Evolutionary conservation across 2,329 filamentous ascomycete species (phyloP).

Genomic region (Monilinia fructigena): DNA sequence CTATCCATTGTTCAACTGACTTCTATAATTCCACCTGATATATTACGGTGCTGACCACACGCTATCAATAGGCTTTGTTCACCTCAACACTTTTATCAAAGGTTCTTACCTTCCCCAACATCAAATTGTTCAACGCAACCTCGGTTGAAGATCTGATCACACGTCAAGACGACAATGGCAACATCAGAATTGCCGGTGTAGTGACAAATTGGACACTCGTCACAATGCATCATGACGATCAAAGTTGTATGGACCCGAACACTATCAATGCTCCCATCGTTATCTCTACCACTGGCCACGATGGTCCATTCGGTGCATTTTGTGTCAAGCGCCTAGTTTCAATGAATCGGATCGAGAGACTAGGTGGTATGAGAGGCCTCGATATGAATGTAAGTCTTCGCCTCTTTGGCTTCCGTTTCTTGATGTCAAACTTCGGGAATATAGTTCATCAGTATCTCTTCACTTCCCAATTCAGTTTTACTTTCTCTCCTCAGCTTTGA

Average conservation of each 20-base stretch:
- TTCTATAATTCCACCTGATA: not conserved
- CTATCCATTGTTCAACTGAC: not conserved
- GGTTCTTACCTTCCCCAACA: constrained; percentile 81
- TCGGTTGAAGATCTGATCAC: constrained; percentile 91
- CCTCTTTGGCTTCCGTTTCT: not conserved
- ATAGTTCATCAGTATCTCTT: not conserved
- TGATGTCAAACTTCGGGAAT: not conserved
- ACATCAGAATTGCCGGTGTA: constrained; percentile 76
- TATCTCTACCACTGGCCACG: constrained; percentile 88
- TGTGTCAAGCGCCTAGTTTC: constrained; percentile 85
- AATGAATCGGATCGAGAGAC: constrained; percentile 79
- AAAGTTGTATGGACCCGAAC: constrained; percentile 96
- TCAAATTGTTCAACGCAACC: constrained; percentile 96
- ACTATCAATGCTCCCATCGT: constrained; percentile 90
- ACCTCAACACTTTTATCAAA: constrained; percentile 82
- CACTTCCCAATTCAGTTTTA: too few species aligned
- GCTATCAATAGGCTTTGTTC: constrained; percentile 62
- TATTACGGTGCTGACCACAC: not conserved
- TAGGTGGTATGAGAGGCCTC: constrained; percentile 88
- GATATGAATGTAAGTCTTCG: constrained; percentile 68
- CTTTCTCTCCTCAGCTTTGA: too few species aligned
- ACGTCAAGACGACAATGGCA: constrained; percentile 54
- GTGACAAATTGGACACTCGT: constrained; percentile 97
- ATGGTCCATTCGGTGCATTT: constrained; percentile 89
- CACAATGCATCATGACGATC: constrained; percentile 81